Evolutionary conservation across 1,284 basidiomycete species (phyloP).

Genomic region (Papiliotrema fonsecae): DNA sequence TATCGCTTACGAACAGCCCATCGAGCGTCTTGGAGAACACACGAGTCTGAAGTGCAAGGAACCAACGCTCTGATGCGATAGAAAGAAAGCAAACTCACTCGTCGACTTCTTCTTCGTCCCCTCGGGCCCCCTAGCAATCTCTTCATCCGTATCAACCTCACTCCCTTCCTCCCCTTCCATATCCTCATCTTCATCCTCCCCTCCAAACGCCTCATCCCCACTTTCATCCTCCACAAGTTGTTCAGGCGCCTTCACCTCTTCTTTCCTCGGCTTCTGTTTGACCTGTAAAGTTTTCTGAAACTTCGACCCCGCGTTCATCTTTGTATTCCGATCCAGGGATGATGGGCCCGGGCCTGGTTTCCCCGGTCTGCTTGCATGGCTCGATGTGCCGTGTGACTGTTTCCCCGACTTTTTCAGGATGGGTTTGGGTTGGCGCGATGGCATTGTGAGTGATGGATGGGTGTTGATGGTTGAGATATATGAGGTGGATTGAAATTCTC

Average conservation of each 20-base stretch:
- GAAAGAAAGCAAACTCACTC: slow-evolving; percentile 5
- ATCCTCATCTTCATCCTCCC: slow-evolving; percentile 14
- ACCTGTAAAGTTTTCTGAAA: neutral
- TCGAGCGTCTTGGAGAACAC: too few species aligned
- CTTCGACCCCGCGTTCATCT: neutral
- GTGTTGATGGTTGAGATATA: too few species aligned
- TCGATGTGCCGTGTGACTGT: too few species aligned
- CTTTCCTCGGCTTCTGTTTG: neutral
- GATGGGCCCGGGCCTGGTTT: slow-evolving; percentile 1
- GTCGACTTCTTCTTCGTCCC: slow-evolving; percentile 4
- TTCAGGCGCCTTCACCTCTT: neutral
- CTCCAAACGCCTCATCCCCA: slow-evolving; percentile 12
- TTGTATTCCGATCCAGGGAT: neutral
- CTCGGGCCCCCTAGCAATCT: slow-evolving; percentile 19
- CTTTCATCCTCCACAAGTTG: slow-evolving; percentile 4
- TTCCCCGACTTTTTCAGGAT: too few species aligned
- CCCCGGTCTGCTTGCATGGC: neutral
- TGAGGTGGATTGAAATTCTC: too few species aligned
- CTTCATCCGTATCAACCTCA: slow-evolving; percentile 24
- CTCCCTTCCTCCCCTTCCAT: slow-evolving; percentile 11
- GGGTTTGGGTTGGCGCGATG: too few species aligned
- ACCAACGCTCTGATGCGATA: too few species aligned
- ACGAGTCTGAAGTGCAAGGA: too few species aligned
- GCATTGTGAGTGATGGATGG: too few species aligned
- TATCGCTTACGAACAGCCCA: too few species aligned